Conservation (phyloP, 768 basidiomycete genomes). For the Pulveroboletus sp. region DNA sequence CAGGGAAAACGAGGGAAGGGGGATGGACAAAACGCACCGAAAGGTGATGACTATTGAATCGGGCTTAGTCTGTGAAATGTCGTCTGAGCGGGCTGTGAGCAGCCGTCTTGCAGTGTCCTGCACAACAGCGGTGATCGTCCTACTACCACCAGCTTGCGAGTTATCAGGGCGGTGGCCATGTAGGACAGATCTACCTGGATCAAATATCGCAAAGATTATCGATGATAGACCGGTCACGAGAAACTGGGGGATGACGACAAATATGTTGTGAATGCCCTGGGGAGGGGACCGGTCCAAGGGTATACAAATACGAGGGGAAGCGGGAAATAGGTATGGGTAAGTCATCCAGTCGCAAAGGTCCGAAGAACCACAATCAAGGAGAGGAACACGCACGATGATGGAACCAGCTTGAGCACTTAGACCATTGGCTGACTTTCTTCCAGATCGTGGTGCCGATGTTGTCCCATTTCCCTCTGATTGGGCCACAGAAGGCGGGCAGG, state of each 20-base stretch:
- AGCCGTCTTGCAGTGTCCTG: conserved; percentile 6
- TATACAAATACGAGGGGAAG: neutral
- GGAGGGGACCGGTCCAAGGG: neutral
- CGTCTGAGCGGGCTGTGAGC: conserved; percentile 9
- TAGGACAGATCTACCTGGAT: conserved; percentile 49
- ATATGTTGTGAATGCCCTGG: conserved; percentile 94
- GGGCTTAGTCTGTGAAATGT: conserved; percentile 28
- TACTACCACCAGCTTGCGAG: neutral
- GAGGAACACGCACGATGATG: conserved; percentile 56
- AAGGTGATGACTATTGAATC: conserved; percentile 82
- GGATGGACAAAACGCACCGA: conserved; percentile 38
- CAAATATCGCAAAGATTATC: conserved; percentile 81
- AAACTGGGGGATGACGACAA: conserved; percentile 92
- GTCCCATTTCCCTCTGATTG: conserved; percentile 18
- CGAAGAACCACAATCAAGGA: conserved; percentile 1
- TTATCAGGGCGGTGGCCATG: conserved; percentile 29
- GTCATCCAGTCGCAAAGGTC: neutral
- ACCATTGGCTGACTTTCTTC: conserved; percentile 23
- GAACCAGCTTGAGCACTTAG: conserved; percentile 84
- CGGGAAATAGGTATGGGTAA: too few relatives aligned
- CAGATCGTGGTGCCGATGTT: conserved; percentile 9
- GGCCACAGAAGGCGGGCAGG: neutral
- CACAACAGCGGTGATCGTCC: neutral
- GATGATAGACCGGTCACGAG: conserved; percentile 83
- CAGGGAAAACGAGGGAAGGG: neutral